These are phyloP conservation scores for Pythium brassicae DNA, from an alignment of 352 stramenopile species.

Conservation along the genomic window DNA sequence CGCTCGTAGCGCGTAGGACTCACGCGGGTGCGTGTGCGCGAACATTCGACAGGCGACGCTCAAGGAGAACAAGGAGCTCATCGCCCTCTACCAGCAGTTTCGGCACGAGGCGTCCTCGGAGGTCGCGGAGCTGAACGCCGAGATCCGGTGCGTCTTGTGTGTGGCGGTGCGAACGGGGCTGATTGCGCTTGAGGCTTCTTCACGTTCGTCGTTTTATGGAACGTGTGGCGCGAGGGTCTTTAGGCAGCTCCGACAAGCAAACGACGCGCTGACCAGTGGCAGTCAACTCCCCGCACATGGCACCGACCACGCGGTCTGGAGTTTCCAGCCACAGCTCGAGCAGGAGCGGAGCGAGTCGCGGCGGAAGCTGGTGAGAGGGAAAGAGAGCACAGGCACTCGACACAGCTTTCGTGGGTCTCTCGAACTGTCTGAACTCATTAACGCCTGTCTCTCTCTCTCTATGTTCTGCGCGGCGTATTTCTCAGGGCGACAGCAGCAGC, in stretches of 20 bases:
- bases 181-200: no score
- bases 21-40: no score
- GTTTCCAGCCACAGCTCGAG: conserved; percentile 16
- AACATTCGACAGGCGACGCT: conserved; percentile 38
- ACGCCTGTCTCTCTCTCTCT: background rate
- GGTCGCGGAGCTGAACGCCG: conserved; percentile 34
- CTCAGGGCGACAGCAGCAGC: conserved; percentile 45
- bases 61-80: conserved; percentile 70
- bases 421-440: background rate
- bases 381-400: no score
- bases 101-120: conserved; percentile 51
- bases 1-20: no score
- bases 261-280: background rate
- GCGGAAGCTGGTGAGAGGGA: conserved; percentile 25
- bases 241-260: conserved; percentile 7
- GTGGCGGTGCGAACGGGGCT: no score
- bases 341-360: conserved; percentile 34
- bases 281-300: background rate
- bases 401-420: background rate
- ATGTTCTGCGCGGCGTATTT: no score
- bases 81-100: conserved; percentile 67
- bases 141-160: conserved; percentile 39
- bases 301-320: conserved; percentile 1
- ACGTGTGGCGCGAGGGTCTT: background rate
- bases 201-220: no score